phyloP scores from a whole-genome alignment of 768 basidiomycete genomes.

The Asterophora lycoperdoides region DNA sequence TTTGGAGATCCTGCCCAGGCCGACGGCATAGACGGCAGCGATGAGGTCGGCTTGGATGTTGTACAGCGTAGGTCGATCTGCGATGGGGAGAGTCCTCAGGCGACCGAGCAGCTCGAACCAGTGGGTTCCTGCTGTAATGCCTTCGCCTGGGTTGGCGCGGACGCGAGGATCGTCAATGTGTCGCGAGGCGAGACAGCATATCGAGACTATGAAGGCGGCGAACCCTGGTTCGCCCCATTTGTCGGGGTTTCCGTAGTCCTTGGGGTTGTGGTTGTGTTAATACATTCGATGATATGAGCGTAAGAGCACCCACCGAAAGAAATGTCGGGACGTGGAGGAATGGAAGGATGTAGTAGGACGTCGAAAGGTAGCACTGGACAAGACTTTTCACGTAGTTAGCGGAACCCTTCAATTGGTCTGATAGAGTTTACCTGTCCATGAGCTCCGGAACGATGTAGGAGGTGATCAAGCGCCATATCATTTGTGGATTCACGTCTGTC shows the following conservation, averaged over 20 bases:
- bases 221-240: constrained; percentile 97
- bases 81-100: constrained; percentile 82
- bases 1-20: constrained; percentile 82
- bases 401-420: constrained; percentile 2
- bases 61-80: constrained; percentile 87
- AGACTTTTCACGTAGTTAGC: constrained; percentile 40
- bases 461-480: constrained; percentile 83
- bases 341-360: constrained; percentile 89
- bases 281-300: constrained; percentile 12
- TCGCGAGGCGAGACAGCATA: constrained; percentile 87
- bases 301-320: constrained; percentile 50
- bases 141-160: constrained; percentile 74
- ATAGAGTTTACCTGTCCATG: constrained; percentile 76
- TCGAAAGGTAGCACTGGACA: constrained; percentile 83
- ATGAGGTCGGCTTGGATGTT: constrained; percentile 88
- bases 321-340: constrained; percentile 92
- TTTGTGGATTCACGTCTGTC: constrained; percentile 82
- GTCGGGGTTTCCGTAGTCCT: constrained; percentile 92
- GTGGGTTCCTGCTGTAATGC: constrained; percentile 83
- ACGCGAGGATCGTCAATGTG: constrained; percentile 93
- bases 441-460: constrained; percentile 83
- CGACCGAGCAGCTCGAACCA: constrained; percentile 90
- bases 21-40: constrained; percentile 91
- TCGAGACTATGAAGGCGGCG: constrained; percentile 87
- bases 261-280: constrained; percentile 7